These are phyloP conservation scores for Penicillium corylophilum DNA, from an alignment of 2,329 filamentous ascomycete species.

Conservation along the genomic window DNA sequence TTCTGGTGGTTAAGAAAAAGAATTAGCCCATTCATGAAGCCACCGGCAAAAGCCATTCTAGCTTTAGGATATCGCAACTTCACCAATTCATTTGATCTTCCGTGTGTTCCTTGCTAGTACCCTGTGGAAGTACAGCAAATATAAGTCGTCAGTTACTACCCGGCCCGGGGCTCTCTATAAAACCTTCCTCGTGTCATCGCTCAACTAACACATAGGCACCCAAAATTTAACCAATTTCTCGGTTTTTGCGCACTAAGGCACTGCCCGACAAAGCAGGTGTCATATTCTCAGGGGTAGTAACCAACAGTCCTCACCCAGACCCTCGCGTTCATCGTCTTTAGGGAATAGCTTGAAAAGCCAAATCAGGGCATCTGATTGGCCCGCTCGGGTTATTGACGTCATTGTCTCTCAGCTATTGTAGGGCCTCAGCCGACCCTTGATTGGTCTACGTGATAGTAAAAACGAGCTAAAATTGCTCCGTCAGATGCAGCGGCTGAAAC, in stretches of 20 bases:
- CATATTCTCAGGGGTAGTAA: not conserved
- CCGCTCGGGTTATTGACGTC: slow-evolving; percentile 12
- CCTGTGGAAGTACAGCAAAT: no score
- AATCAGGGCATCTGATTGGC: slow-evolving; percentile 1
- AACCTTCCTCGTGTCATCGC: no score
- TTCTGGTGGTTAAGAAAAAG: slow-evolving; percentile 14
- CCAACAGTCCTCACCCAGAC: not conserved
- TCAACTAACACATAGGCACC: no score
- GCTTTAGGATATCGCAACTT: not conserved
- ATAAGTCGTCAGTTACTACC: no score
- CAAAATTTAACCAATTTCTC: no score
- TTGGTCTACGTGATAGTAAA: not conserved
- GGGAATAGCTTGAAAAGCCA: not conserved
- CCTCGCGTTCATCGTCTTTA: not conserved
- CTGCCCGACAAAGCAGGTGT: no score
- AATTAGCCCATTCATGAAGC: not conserved
- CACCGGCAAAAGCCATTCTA: not conserved
- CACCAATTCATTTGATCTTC: no score
- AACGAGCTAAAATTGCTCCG: not conserved
- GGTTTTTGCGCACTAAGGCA: no score
- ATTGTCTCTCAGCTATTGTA: slow-evolving; percentile 3
- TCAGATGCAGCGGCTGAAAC: not conserved
- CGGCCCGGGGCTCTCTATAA: no score
- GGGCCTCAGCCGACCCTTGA: not conserved
- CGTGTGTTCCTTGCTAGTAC: no score